These are phyloP conservation scores for Phialemonium atrogriseum DNA, from an alignment of 2,329 filamentous ascomycete species.

Conservation along the genomic window DNA sequence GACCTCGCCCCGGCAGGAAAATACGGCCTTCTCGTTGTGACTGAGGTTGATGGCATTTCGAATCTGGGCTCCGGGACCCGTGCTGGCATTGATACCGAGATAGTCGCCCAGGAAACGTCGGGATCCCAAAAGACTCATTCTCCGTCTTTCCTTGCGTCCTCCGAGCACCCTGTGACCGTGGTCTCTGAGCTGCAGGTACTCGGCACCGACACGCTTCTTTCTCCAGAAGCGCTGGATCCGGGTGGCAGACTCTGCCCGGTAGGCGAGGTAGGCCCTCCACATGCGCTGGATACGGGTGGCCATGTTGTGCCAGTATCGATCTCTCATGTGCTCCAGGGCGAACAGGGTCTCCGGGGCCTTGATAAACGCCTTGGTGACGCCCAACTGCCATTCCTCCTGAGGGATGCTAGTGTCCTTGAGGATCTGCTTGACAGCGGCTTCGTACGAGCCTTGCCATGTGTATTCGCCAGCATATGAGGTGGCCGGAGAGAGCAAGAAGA, in stretches of 20 bases:
- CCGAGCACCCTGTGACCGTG: constrained; percentile 75
- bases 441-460: constrained; percentile 84
- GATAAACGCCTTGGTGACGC: constrained; percentile 94
- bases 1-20: constrained; percentile 86
- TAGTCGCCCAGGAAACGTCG: constrained; percentile 94
- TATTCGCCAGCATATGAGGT: constrained; percentile 96
- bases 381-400: constrained; percentile 92
- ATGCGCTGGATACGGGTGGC: constrained; percentile 93
- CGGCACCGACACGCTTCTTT: constrained; percentile 82
- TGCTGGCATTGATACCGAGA: constrained; percentile 73
- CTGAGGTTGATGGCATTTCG: constrained; percentile 65
- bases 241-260: constrained; percentile 84
- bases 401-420: constrained; percentile 95
- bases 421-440: constrained; percentile 84
- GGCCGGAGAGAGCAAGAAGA: constrained; percentile 89
- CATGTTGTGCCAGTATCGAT: constrained; percentile 99
- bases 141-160: constrained; percentile 80
- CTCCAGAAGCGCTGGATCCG: constrained; percentile 95
- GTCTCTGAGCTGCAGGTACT: constrained; percentile 82
- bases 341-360: constrained; percentile 97
- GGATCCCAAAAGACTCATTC: constrained; percentile 86
- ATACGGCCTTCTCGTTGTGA: constrained; percentile 67
- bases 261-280: constrained; percentile 92
- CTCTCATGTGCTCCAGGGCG: constrained; percentile 93
- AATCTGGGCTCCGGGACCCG: constrained; percentile 73